Evolutionary conservation across 1,139 yeast species (phyloP).

Genomic region (Taiozyma sp.): DNA sequence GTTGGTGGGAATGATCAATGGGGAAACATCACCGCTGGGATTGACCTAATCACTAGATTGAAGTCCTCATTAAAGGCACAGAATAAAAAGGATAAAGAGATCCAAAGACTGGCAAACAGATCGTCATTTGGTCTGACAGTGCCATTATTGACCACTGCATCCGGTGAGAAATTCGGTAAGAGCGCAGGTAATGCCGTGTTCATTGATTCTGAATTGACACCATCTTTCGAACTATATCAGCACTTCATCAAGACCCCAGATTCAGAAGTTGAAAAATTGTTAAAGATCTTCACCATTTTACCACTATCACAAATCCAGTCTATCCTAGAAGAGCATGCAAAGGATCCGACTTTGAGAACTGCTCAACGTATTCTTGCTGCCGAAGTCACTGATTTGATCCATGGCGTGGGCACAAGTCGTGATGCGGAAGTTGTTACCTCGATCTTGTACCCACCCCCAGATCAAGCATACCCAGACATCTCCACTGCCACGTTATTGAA

Average conservation of each 20-base stretch:
- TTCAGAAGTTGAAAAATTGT: conserved; percentile 60
- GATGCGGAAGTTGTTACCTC: conserved; percentile 60
- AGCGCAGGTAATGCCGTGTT: conserved; percentile 97
- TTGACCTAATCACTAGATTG: conserved; percentile 74
- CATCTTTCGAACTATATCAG: conserved; percentile 81
- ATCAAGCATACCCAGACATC: conserved; percentile 41
- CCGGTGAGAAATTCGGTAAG: conserved; percentile 94
- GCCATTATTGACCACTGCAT: conserved; percentile 81
- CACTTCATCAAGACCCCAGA: conserved; percentile 80
- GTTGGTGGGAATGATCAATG: conserved; percentile 98
- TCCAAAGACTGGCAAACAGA: conserved; percentile 10
- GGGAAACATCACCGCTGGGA: conserved; percentile 97
- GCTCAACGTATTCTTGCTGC: conserved; percentile 78
- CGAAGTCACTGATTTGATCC: conserved; percentile 83
- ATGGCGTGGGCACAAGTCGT: conserved; percentile 73
- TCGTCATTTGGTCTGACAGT: conserved; percentile 76
- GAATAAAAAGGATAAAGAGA: conserved; percentile 18
- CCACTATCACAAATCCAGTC: conserved; percentile 54
- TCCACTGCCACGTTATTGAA: conserved; percentile 48
- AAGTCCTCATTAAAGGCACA: conserved; percentile 27
- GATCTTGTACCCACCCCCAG: conserved; percentile 58
- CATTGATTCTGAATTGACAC: conserved; percentile 65
- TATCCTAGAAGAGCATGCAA: conserved; percentile 45
- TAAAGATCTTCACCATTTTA: conserved; percentile 74
- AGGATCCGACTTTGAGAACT: conserved; percentile 54